These are phyloP conservation scores for Gastrodia elata DNA, from an alignment of 106 monocot species.

Conservation along the genomic window DNA sequence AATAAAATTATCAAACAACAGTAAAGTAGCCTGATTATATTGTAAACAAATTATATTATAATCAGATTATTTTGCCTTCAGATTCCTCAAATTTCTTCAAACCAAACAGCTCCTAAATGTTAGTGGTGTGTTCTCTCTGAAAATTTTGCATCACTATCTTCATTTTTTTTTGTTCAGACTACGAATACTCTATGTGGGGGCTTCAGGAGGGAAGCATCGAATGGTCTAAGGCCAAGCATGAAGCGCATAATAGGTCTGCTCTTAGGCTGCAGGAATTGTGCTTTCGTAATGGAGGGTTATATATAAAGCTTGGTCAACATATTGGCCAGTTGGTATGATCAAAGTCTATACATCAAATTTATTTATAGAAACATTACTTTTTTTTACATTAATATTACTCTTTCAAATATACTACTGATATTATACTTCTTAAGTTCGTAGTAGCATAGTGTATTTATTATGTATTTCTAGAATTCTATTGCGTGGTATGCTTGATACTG, in stretches of 20 bases:
- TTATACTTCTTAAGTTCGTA: background rate
- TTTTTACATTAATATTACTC: background rate
- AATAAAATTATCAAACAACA: no score
- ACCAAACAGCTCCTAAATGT: no score
- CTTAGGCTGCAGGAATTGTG: slow-evolving; percentile 65
- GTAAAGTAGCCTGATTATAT: no score
- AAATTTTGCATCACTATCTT: background rate
- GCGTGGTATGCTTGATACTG: background rate
- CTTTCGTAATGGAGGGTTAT: slow-evolving; percentile 92
- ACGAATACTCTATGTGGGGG: slow-evolving; percentile 61
- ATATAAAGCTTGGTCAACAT: slow-evolving; percentile 96
- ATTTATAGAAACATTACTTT: background rate
- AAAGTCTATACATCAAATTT: background rate
- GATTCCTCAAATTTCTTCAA: no score
- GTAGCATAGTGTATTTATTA: background rate
- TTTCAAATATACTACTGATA: background rate
- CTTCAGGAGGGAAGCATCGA: slow-evolving; percentile 58
- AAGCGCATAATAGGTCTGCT: slow-evolving; percentile 65
- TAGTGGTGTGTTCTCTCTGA: no score
- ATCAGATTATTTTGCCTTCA: no score
- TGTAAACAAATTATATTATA: no score
- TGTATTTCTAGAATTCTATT: background rate
- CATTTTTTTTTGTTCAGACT: slow-evolving; percentile 34
- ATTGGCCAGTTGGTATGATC: slow-evolving; percentile 65
- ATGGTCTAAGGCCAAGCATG: slow-evolving; percentile 47